Evolutionary conservation across 2,329 filamentous ascomycete genomes (phyloP).

Genomic region (Cytospora mali): DNA sequence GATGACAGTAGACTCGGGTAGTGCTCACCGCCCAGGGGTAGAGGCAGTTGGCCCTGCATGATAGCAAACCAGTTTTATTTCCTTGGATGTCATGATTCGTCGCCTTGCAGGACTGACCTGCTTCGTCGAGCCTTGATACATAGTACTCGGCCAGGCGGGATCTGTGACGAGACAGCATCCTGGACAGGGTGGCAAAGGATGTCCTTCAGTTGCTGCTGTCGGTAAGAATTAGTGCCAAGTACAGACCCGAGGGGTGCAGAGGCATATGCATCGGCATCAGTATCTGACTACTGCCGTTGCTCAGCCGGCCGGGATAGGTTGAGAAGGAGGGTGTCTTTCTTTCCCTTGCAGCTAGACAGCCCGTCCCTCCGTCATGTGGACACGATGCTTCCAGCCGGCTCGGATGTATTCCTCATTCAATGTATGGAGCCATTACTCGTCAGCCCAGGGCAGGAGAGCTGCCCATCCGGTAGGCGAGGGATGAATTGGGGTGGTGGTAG

Average conservation of each 20-base stretch:
- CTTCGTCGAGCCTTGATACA: neutral
- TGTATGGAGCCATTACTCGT: too few species aligned
- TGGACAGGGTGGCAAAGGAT: neutral
- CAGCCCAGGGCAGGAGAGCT: neutral
- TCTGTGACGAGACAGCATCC: neutral
- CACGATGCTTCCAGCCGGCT: neutral
- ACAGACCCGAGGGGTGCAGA: neutral
- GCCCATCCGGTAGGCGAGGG: conserved; percentile 1
- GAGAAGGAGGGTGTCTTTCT: neutral
- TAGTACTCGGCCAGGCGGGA: neutral
- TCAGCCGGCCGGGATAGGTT: neutral
- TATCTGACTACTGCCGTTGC: neutral
- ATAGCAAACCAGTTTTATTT: conserved; percentile 1
- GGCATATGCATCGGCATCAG: neutral
- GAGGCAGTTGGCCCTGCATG: conserved; percentile 18
- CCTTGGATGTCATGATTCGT: conserved; percentile 1
- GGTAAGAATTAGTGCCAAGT: neutral
- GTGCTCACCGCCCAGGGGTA: conserved; percentile 13
- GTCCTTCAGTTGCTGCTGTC: neutral
- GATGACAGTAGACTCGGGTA: conserved; percentile 6
- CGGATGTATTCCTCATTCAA: conserved; percentile 4
- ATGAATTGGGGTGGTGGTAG: neutral
- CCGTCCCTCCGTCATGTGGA: conserved; percentile 18
- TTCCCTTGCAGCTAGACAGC: conserved; percentile 7
- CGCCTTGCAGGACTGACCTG: conserved; percentile 4